Percentiles rank a stretch among this genome's conserved stretches.
These are phyloP conservation scores for Pseudomicrostroma phylloplanum DNA, from an alignment of 1,284 basidiomycete genomes.

Conservation along the genomic window DNA sequence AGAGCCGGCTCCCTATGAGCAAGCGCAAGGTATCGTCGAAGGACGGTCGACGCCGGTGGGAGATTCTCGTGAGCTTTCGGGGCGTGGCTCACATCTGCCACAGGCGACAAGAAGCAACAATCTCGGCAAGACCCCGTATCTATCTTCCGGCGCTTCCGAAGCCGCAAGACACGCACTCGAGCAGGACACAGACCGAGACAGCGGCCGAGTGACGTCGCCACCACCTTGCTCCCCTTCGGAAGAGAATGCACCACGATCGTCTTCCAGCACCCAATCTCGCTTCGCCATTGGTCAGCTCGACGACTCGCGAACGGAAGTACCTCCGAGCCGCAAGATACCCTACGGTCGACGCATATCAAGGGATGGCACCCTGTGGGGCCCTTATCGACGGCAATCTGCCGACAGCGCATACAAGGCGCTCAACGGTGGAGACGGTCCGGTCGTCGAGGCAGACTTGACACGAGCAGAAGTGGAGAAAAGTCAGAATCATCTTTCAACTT, in stretches of 20 bases:
- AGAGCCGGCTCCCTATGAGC: too few species aligned
- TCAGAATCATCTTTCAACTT: slow-evolving; percentile 7
- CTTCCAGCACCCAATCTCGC: neutral
- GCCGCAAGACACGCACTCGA: neutral
- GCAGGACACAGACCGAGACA: neutral
- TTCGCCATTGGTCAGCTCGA: slow-evolving; percentile 9
- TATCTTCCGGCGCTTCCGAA: neutral
- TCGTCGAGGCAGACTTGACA: slow-evolving; percentile 8
- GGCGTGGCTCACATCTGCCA: neutral
- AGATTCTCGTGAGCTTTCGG: too few species aligned
- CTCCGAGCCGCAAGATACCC: slow-evolving; percentile 37
- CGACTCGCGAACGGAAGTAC: slow-evolving; percentile 14
- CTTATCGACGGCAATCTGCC: slow-evolving; percentile 7
- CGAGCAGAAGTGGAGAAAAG: too few species aligned
- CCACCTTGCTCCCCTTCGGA: neutral
- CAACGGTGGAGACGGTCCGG: neutral
- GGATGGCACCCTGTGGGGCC: neutral
- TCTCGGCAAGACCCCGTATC: neutral
- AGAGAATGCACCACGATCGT: too few species aligned
- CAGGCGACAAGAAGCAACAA: neutral
- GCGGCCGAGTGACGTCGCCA: neutral
- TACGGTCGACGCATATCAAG: slow-evolving; percentile 26
- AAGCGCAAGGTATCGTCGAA: too few species aligned
- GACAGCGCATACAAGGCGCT: neutral
- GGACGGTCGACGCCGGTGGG: too few species aligned